These are phyloP conservation scores for Trichothecium sympodiale DNA, from an alignment of 2,329 filamentous ascomycete species.

Conservation along the genomic window DNA sequence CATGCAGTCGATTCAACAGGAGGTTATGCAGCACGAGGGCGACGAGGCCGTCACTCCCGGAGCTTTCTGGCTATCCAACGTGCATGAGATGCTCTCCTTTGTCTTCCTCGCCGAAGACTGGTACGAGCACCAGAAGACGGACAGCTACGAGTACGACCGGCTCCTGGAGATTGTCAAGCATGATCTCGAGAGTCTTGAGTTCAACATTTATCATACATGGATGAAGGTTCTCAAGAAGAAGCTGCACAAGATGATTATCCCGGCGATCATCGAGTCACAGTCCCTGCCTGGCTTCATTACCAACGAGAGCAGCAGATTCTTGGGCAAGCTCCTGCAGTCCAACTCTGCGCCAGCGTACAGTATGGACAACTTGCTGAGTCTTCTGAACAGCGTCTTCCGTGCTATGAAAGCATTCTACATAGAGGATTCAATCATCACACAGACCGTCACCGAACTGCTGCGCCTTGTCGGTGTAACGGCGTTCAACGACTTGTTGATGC, in stretches of 20 bases:
- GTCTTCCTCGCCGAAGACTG: conserved; percentile 98
- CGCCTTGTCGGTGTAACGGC: conserved; percentile 91
- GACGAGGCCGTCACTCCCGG: conserved; percentile 96
- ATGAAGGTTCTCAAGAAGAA: conserved; percentile 99
- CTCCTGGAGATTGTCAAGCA: conserved; percentile 98
- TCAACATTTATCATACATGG: conserved; percentile 99
- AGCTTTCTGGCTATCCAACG: conserved; percentile 97
- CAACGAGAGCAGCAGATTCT: conserved; percentile 95
- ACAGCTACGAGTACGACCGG: conserved; percentile 98
- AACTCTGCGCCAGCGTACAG: conserved; percentile 92
- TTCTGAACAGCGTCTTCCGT: conserved; percentile 94
- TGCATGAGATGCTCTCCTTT: conserved; percentile 99
- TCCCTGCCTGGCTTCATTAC: conserved; percentile 97
- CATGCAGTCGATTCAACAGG: conserved; percentile 98
- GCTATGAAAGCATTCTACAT: conserved; percentile 99
- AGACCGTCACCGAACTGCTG: conserved; percentile 89
- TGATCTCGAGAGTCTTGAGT: conserved; percentile 93
- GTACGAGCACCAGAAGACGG: conserved; percentile 98
- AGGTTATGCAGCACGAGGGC: conserved; percentile 97
- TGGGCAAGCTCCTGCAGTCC: conserved; percentile 87
- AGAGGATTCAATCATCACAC: conserved; percentile 90
- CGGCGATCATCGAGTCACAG: conserved; percentile 97
- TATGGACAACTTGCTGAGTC: conserved; percentile 95
- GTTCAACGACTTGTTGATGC: conserved; percentile 96
- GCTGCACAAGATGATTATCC: conserved; percentile 98